Conservation (phyloP, 2,329 filamentous ascomycete genomes). For the Fusarium fujikuroi region DNA sequence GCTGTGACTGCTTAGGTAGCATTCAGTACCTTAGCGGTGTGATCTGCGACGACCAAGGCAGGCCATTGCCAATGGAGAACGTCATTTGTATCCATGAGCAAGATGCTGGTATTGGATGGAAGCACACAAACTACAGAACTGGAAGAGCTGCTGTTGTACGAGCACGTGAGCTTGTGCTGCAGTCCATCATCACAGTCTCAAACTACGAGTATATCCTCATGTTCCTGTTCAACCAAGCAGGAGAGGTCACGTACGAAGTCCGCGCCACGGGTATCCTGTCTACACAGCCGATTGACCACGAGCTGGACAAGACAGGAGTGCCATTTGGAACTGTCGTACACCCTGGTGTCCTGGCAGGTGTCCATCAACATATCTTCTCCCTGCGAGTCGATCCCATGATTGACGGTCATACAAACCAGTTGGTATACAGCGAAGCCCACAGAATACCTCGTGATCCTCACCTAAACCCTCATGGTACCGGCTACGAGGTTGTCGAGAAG, state of each 20-base stretch:
- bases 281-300: slow-evolving; percentile 68
- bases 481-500: slow-evolving; percentile 64
- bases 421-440: slow-evolving; percentile 56
- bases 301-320: slow-evolving; percentile 60
- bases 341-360: slow-evolving; percentile 71
- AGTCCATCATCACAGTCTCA: slow-evolving; percentile 72
- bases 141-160: slow-evolving; percentile 68
- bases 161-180: slow-evolving; percentile 71
- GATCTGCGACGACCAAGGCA: slow-evolving; percentile 63
- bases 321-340: slow-evolving; percentile 70
- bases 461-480: slow-evolving; percentile 71
- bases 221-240: slow-evolving; percentile 69
- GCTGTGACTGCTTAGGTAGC: slow-evolving; percentile 76
- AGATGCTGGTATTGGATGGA: slow-evolving; percentile 78
- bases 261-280: slow-evolving; percentile 74
- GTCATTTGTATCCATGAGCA: slow-evolving; percentile 77
- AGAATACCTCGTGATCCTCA: slow-evolving; percentile 55
- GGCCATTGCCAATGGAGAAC: slow-evolving; percentile 62
- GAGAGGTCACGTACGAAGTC: slow-evolving; percentile 69
- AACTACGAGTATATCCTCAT: slow-evolving; percentile 58
- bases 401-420: slow-evolving; percentile 62
- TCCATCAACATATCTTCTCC: slow-evolving; percentile 77
- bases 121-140: slow-evolving; percentile 75
- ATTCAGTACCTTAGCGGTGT: slow-evolving; percentile 72
- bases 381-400: slow-evolving; percentile 73